phyloP scores from a whole-genome alignment of 23 red algal genomes.

The Cyanidioschyzon merolae region DNA sequence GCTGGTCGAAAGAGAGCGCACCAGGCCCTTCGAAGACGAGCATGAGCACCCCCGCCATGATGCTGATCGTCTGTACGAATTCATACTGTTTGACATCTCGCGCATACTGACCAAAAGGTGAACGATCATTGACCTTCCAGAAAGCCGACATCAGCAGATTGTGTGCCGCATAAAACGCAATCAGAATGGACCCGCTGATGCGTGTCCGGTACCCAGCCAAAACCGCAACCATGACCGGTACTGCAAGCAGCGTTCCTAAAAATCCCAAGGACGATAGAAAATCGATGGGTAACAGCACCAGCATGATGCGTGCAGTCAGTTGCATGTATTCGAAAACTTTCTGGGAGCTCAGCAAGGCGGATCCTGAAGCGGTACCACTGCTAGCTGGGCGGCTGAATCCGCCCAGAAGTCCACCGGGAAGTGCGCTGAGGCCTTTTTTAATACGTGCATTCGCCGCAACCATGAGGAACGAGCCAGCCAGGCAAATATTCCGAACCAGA shows the following conservation, averaged over 20 bases:
- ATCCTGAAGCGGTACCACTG: background rate
- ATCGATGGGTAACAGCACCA: slow-evolving; percentile 84
- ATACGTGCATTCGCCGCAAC: slow-evolving; percentile 58
- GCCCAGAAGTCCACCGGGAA: slow-evolving; percentile 52
- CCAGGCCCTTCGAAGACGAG: slow-evolving; percentile 75
- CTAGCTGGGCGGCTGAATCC: background rate
- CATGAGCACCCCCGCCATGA: slow-evolving; percentile 90
- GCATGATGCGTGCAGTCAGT: slow-evolving; percentile 65
- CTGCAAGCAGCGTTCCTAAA: slow-evolving; percentile 47
- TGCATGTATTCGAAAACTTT: slow-evolving; percentile 74
- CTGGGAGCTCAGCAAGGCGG: background rate
- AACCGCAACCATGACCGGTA: slow-evolving; percentile 84
- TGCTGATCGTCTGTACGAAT: slow-evolving; percentile 96
- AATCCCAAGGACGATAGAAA: slow-evolving; percentile 69
- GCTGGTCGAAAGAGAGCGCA: slow-evolving; percentile 69
- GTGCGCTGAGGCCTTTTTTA: slow-evolving; percentile 47
- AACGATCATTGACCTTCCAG: slow-evolving; percentile 42
- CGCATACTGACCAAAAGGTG: slow-evolving; percentile 29
- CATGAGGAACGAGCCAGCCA: slow-evolving; percentile 71
- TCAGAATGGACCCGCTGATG: slow-evolving; percentile 56
- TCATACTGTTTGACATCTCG: slow-evolving; percentile 89
- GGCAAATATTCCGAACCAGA: slow-evolving; percentile 78
- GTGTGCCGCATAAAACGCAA: slow-evolving; percentile 78
- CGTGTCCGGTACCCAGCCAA: slow-evolving; percentile 62
- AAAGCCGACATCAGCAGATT: slow-evolving; percentile 87